phyloP scores from a whole-genome alignment of 1,139 yeast species.

The Meyerozyma elateridarum region DNA sequence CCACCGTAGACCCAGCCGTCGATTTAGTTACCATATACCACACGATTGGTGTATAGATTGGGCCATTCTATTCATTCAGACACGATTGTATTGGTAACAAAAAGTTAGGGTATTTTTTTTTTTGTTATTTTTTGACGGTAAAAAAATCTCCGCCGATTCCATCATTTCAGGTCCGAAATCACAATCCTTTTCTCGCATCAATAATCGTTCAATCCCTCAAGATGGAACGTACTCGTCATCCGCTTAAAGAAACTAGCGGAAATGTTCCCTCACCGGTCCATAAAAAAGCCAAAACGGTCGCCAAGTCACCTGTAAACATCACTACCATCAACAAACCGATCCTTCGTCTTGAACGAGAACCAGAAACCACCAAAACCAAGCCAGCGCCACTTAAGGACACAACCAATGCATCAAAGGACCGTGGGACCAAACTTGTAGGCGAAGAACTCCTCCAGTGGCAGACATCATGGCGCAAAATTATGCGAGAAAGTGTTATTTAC shows the following conservation, averaged over 20 bases:
- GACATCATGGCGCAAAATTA: slow-evolving; percentile 71
- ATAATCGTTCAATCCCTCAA: no score
- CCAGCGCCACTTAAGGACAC: slow-evolving; percentile 6
- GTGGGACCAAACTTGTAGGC: slow-evolving; percentile 32
- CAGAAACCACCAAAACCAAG: slow-evolving; percentile 5
- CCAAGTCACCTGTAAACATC: slow-evolving; percentile 7
- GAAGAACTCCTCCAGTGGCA: slow-evolving; percentile 72
- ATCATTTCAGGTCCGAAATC: no score
- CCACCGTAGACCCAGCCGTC: no score
- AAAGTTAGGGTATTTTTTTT: no score
- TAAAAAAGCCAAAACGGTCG: slow-evolving; percentile 27
- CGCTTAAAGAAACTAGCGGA: slow-evolving; percentile 40
- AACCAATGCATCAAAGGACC: slow-evolving; percentile 8
- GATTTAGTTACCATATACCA: no score
- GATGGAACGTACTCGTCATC: slow-evolving; percentile 20
- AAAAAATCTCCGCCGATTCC: no score
- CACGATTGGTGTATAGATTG: no score
- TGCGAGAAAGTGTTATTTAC: slow-evolving; percentile 70
- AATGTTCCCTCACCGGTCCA: slow-evolving; percentile 38
- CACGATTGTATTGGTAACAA: no score
- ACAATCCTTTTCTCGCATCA: no score
- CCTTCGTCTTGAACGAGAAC: background rate
- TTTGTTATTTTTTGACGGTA: no score
- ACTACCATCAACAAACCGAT: slow-evolving; percentile 1
- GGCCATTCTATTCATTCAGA: no score